phyloP scores from a whole-genome alignment of 2,329 filamentous ascomycete species.

The Cryoendolithus antarcticus region DNA sequence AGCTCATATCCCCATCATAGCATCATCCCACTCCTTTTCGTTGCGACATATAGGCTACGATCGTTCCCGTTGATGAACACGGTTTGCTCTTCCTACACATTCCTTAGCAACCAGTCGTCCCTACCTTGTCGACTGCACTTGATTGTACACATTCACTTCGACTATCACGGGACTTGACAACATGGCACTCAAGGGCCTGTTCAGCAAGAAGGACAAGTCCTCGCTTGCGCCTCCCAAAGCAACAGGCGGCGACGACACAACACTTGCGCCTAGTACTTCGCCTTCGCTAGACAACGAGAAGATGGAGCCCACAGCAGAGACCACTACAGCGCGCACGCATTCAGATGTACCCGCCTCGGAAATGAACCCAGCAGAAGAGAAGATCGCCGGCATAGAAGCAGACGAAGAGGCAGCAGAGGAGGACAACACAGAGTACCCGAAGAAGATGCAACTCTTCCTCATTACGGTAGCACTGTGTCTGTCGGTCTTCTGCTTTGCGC shows the following conservation, averaged over 20 bases:
- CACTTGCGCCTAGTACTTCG: conserved; percentile 3
- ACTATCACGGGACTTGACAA: too few relatives aligned
- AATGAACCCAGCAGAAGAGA: conserved; percentile 11
- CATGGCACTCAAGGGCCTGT: conserved; percentile 3
- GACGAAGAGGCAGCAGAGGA: conserved; percentile 9
- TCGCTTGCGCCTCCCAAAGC: not conserved
- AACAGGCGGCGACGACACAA: conserved; percentile 6
- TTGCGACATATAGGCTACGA: too few relatives aligned
- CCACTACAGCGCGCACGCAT: not conserved
- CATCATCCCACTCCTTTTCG: too few relatives aligned
- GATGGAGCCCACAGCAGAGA: conserved; percentile 1
- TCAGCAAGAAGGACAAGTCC: conserved; percentile 3
- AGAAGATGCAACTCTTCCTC: conserved; percentile 7
- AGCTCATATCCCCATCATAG: too few relatives aligned
- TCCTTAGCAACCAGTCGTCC: too few relatives aligned
- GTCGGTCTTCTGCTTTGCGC: conserved; percentile 20
- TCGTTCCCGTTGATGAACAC: too few relatives aligned
- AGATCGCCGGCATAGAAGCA: conserved; percentile 9
- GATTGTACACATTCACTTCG: too few relatives aligned
- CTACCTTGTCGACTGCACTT: too few relatives aligned
- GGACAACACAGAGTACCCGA: conserved; percentile 24
- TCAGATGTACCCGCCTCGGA: not conserved
- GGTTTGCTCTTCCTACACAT: too few relatives aligned
- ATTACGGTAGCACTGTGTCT: conserved; percentile 5
- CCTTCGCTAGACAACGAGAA: conserved; percentile 4